Percentiles rank a stretch among this genome's conserved stretches.
These are phyloP conservation scores for Candida fluviatilis DNA, from an alignment of 805 yeast genomes.

Conservation along the genomic window DNA sequence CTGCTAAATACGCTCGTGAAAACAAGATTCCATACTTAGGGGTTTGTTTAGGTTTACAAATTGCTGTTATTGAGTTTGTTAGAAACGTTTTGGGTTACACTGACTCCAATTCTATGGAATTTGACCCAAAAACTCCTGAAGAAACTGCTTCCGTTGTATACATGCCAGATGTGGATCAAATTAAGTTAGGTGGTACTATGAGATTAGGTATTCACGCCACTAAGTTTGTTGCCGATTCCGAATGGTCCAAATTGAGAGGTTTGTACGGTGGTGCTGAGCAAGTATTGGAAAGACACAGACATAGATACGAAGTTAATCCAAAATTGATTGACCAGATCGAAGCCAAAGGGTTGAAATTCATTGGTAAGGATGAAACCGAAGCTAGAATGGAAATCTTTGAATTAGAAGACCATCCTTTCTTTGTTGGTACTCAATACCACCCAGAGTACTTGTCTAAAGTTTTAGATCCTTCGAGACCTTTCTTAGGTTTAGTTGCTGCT, in stretches of 20 bases:
- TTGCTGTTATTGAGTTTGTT: slow-evolving; percentile 92
- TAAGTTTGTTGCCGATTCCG: slow-evolving; percentile 63
- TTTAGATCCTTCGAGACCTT: slow-evolving; percentile 93
- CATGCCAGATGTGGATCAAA: slow-evolving; percentile 98
- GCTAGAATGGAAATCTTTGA: slow-evolving; percentile 94
- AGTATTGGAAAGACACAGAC: slow-evolving; percentile 95
- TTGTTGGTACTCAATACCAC: slow-evolving; percentile 94
- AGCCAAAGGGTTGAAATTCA: slow-evolving; percentile 74
- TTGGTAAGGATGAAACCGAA: slow-evolving; percentile 88
- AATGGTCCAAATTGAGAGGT: slow-evolving; percentile 67
- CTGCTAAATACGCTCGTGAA: slow-evolving; percentile 98
- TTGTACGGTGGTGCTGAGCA: slow-evolving; percentile 68
- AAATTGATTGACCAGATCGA: slow-evolving; percentile 68
- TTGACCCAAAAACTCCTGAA: slow-evolving; percentile 58
- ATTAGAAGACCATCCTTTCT: slow-evolving; percentile 81
- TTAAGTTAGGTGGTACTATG: slow-evolving; percentile 98
- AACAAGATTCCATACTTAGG: slow-evolving; percentile 92
- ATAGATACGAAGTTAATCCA: slow-evolving; percentile 96
- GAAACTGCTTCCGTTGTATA: slow-evolving; percentile 77
- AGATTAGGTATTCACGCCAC: slow-evolving; percentile 94
- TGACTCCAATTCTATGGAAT: slow-evolving; percentile 79
- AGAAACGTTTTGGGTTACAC: slow-evolving; percentile 70
- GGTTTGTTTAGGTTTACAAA: slow-evolving; percentile 94
- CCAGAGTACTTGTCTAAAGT: slow-evolving; percentile 98
- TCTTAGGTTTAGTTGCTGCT: slow-evolving; percentile 94